Percentiles rank a stretch among this genome's conserved stretches.
These are phyloP conservation scores for Nepenthes gracilis DNA, from an alignment of 148 eudicot species.

Conservation along the genomic window DNA sequence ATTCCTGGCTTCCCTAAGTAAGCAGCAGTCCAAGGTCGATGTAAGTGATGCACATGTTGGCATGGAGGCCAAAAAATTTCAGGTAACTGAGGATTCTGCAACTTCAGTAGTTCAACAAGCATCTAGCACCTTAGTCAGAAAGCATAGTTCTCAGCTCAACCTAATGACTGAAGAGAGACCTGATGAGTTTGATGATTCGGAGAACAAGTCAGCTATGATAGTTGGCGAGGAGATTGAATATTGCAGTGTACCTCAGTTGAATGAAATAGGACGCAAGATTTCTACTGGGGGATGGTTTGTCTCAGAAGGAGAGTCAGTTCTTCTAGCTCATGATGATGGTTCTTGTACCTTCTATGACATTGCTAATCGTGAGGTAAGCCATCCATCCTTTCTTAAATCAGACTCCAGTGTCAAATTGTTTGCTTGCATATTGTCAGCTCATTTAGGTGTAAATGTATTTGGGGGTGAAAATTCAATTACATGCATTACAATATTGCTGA, in stretches of 20 bases:
- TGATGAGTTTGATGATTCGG: constrained; percentile 57
- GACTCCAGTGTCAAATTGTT: background rate
- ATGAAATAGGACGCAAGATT: constrained; percentile 54
- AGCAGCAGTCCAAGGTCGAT: constrained; percentile 21
- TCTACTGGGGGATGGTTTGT: constrained; percentile 91
- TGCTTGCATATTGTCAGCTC: background rate
- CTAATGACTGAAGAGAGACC: constrained; percentile 51
- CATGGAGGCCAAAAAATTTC: constrained; percentile 19
- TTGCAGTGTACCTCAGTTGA: constrained; percentile 26
- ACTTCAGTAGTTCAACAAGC: constrained; percentile 18
- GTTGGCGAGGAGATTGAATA: constrained; percentile 53
- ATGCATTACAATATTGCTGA: background rate
- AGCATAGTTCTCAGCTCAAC: constrained; percentile 19
- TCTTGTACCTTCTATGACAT: constrained; percentile 79
- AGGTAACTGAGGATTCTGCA: constrained; percentile 32
- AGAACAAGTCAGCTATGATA: constrained; percentile 30
- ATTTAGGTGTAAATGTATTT: no score
- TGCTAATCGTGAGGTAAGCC: constrained; percentile 58
- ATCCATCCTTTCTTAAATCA: background rate
- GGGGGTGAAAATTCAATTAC: background rate
- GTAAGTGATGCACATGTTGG: constrained; percentile 8
- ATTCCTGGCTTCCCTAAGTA: constrained; percentile 40
- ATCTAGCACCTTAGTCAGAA: constrained; percentile 16
- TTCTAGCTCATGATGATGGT: constrained; percentile 80
- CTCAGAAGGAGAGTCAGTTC: constrained; percentile 83